These are phyloP conservation scores for Aegilops bicornis DNA, from an alignment of 176 grass and related monocot genomes.

Conservation along the genomic window DNA sequence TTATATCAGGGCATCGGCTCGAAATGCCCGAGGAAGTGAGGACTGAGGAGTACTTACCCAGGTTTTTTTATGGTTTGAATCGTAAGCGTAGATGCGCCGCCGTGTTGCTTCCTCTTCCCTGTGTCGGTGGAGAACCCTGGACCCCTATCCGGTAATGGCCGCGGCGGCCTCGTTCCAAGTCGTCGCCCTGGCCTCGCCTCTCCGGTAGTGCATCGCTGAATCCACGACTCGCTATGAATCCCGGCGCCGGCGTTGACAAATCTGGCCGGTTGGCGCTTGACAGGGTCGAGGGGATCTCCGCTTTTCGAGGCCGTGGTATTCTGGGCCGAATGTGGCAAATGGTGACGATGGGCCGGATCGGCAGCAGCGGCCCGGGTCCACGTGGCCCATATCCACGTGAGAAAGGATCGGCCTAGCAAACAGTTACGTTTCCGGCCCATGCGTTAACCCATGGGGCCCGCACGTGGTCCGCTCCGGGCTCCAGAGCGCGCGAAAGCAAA, in stretches of 20 bases:
- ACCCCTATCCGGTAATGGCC: background rate
- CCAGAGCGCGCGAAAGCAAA: conserved; percentile 41
- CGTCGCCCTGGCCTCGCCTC: no score
- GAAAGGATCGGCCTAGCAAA: background rate
- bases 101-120: background rate
- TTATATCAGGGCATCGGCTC: no score
- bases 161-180: background rate
- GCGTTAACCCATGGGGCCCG: fast-evolving
- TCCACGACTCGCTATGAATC: background rate
- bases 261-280: no score
- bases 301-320: no score
- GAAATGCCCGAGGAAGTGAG: no score
- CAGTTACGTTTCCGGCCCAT: background rate
- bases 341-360: background rate
- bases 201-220: background rate
- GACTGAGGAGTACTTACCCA: no score
- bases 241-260: background rate
- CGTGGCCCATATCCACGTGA: no score
- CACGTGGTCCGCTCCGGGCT: background rate
- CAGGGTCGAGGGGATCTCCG: no score
- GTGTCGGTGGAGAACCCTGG: background rate
- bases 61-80: background rate
- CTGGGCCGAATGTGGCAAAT: background rate
- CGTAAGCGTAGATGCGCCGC: background rate
- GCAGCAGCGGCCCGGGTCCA: background rate